Evolutionary conservation across 176 grass and related monocot species (phyloP).

Genomic region (Aegilops tauschii): DNA sequence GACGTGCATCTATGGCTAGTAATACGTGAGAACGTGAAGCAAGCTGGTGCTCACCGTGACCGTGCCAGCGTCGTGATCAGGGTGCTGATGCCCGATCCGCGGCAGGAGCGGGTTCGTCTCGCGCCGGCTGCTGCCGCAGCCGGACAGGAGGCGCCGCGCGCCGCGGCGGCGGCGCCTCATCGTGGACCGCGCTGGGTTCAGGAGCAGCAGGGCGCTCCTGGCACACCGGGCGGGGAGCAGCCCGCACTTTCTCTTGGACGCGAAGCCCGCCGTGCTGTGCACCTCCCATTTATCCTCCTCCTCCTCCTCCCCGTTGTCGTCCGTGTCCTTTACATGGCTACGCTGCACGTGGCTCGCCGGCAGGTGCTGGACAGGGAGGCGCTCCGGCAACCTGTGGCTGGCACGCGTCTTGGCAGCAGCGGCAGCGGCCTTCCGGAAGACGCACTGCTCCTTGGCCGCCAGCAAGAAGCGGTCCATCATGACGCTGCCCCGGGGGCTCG

Average conservation of each 20-base stretch:
- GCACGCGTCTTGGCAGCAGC: neutral
- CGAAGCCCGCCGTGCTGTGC: slow-evolving; percentile 41
- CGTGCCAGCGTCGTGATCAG: slow-evolving; percentile 22
- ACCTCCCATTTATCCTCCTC: slow-evolving; percentile 37
- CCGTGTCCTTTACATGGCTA: neutral
- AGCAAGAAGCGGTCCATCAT: slow-evolving; percentile 87
- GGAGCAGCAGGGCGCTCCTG: slow-evolving; percentile 40
- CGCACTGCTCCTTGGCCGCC: slow-evolving; percentile 66
- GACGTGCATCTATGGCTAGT: too few relatives aligned
- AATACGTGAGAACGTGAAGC: too few relatives aligned
- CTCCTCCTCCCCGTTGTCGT: neutral
- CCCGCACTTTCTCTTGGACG: slow-evolving; percentile 58
- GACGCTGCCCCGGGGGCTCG: slow-evolving; percentile 27
- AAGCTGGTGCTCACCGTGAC: neutral
- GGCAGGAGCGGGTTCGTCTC: slow-evolving; percentile 18
- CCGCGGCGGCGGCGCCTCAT: neutral
- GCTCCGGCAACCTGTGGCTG: neutral
- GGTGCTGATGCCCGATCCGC: neutral
- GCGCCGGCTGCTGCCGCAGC: neutral
- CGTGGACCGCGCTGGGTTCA: slow-evolving; percentile 57
- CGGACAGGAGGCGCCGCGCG: slow-evolving; percentile 9
- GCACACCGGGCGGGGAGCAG: slow-evolving; percentile 57
- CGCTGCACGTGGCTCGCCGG: neutral
- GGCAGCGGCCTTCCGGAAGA: slow-evolving; percentile 46
- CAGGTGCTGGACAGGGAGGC: slow-evolving; percentile 13